Percentiles rank a stretch among this genome's conserved stretches.
Conservation (phyloP, 768 basidiomycete species). For the Rickenella mellea region DNA sequence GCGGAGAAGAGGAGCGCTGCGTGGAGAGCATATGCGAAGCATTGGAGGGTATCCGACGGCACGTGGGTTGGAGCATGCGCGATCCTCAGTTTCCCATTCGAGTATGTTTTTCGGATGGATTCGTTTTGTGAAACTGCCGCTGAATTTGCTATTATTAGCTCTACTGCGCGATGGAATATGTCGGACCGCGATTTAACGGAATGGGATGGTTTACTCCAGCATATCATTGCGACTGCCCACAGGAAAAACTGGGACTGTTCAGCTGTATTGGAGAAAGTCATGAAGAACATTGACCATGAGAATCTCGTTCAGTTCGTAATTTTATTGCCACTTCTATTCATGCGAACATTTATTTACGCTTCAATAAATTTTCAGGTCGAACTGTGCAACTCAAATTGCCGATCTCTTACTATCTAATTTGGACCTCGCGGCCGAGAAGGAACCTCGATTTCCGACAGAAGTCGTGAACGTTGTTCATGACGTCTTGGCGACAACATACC, state of each 20-base stretch:
- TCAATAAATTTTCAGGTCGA: not conserved
- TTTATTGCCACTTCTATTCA: slow-evolving; percentile 1
- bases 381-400: slow-evolving; percentile 42
- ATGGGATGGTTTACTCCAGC: slow-evolving; percentile 53
- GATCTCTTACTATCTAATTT: slow-evolving; percentile 53
- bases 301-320: slow-evolving; percentile 25
- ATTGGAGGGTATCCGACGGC: slow-evolving; percentile 40
- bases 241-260: slow-evolving; percentile 57
- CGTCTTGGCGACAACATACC: slow-evolving; percentile 53
- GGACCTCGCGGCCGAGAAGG: slow-evolving; percentile 32
- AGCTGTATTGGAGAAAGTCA: slow-evolving; percentile 47
- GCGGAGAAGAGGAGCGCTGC: slow-evolving; percentile 39
- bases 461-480: slow-evolving; percentile 54
- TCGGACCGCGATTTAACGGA: slow-evolving; percentile 39
- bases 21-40: slow-evolving; percentile 49
- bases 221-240: slow-evolving; percentile 39
- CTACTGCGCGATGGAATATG: slow-evolving; percentile 41
- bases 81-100: slow-evolving; percentile 54
- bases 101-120: slow-evolving; percentile 28
- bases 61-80: slow-evolving; percentile 46
- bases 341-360: not conserved
- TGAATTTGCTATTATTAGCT: too few relatives aligned
- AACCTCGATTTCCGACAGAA: slow-evolving; percentile 39
- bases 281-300: slow-evolving; percentile 32
- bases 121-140: slow-evolving; percentile 2